A percentile compares a stretch with the other conserved stretches of the same genome.
Conservation (phyloP, 805 yeast genomes). For the Yarrowia sp. region DNA sequence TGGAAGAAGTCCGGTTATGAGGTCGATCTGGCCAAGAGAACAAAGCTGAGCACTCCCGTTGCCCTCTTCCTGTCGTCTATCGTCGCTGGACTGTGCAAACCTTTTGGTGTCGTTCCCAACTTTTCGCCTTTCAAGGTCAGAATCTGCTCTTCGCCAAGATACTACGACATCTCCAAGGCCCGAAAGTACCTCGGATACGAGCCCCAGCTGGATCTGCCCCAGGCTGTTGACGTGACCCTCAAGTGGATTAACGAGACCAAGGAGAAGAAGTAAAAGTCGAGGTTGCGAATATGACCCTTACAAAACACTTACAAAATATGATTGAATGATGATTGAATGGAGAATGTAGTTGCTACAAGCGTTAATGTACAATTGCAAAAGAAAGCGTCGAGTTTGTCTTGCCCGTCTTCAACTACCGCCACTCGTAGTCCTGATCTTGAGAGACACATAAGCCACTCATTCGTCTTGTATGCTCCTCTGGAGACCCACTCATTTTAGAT, state of each 20-base stretch:
- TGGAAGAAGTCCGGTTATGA: conserved; percentile 94
- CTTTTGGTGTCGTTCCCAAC: conserved; percentile 87
- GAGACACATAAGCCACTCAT: too few relatives aligned
- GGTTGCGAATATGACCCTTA: too few relatives aligned
- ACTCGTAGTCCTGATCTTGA: too few relatives aligned
- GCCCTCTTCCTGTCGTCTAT: conserved; percentile 84
- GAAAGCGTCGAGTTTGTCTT: too few relatives aligned
- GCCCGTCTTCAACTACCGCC: too few relatives aligned
- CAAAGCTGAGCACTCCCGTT: conserved; percentile 53
- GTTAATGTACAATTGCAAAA: too few relatives aligned
- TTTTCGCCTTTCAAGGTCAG: conserved; percentile 93
- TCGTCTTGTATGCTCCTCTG: too few relatives aligned
- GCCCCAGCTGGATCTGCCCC: conserved; percentile 56
- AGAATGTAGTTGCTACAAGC: too few relatives aligned
- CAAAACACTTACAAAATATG: background rate
- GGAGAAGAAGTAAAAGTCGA: conserved; percentile 1
- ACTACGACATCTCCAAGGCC: conserved; percentile 91
- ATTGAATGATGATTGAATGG: too few relatives aligned
- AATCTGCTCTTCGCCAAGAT: conserved; percentile 90
- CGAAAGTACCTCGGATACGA: conserved; percentile 75
- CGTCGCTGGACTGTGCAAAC: conserved; percentile 72
- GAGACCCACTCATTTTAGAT: too few relatives aligned
- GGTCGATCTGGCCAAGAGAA: conserved; percentile 65
- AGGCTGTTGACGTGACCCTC: conserved; percentile 31
- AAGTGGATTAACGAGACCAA: conserved; percentile 39